Evolutionary conservation across 2,329 filamentous ascomycete species (phyloP), one percentile per base, ranked within the genome.

Genomic region (Colletotrichum noveboracense): DNA sequence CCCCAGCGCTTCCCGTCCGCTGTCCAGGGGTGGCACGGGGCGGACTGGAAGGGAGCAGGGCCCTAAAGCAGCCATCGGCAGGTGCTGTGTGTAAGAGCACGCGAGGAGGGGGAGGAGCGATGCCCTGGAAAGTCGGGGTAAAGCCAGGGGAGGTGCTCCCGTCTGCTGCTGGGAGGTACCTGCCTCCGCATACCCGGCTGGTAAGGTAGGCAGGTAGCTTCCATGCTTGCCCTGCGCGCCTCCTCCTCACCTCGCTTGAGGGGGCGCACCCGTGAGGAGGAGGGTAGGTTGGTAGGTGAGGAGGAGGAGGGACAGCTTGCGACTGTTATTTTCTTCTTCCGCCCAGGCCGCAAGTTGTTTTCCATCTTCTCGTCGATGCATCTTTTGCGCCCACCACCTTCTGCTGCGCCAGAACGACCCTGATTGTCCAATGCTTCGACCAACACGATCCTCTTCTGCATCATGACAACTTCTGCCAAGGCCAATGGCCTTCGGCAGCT

Each of bases 401-500:
- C 34, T 64, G 4, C 61, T 34, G 14, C 14, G 4, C 16, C 34
- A 34, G n/a, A n/a, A 28, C 61, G 30, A 24, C 13, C 21, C 13
- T 64, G n/a, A 21, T 43, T 64, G 2, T 24, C 34, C n/a, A 6
- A 76, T 77, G 75, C 38, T 24, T 38, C 66, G 43, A 24, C 21
- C n/a, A 10, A 58, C 7, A 56, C 32, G 26, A 10, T n/a, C 24
- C 16, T 38, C 5, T 12, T 32, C 36, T 16, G 38, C 65, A 64
- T 28, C 38, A 77, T 77, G 76, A 77, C 74, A 71, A 12, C 73
- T 60, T 73, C 74, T 48, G 77, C 77, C 18, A 77, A 81, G 76
- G 77, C 77, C 74, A 71, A 78, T 66, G 79, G 80, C 68, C 70
- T 77, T 75, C 79, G 78, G 38, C 74, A 69, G 55, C 52, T 77